A percentile compares a stretch with the other conserved stretches of the same genome.
phyloP scores from a whole-genome alignment of 371 early-diverging fungal species.

The Mortierella sp. region DNA sequence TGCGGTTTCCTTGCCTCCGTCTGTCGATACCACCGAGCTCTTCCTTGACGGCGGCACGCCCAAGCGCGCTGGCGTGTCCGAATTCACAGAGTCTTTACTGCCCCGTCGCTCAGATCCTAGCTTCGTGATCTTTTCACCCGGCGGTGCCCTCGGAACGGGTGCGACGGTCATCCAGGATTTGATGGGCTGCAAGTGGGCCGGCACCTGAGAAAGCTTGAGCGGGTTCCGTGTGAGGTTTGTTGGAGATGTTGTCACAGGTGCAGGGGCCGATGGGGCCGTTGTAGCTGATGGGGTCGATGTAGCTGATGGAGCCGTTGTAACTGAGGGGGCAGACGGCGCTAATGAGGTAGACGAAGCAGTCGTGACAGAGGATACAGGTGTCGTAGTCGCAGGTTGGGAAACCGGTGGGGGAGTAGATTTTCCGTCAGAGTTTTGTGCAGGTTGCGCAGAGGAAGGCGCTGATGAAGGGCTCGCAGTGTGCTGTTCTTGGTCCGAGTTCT shows the following conservation, averaged over 20 bases:
- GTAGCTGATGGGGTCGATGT: not conserved
- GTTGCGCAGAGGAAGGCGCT: not conserved
- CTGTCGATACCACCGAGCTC: slow-evolving; percentile 25
- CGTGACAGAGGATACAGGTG: not conserved
- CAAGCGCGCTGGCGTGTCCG: slow-evolving; percentile 16
- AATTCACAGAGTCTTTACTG: slow-evolving; percentile 17
- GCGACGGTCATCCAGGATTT: slow-evolving; percentile 55
- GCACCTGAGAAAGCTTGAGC: slow-evolving; percentile 46
- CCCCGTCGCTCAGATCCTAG: slow-evolving; percentile 18
- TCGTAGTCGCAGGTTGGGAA: not conserved
- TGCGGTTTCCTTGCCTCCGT: slow-evolving; percentile 15
- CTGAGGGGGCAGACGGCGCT: not conserved
- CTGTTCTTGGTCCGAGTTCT: slow-evolving; percentile 23
- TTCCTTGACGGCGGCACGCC: slow-evolving; percentile 24
- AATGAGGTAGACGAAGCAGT: not conserved
- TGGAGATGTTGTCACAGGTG: slow-evolving; percentile 10
- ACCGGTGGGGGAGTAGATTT: slow-evolving; percentile 23
- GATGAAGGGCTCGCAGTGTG: slow-evolving; percentile 9
- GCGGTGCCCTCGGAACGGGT: slow-evolving; percentile 30
- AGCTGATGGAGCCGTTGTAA: not conserved
- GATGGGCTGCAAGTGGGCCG: slow-evolving; percentile 38
- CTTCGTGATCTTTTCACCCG: slow-evolving; percentile 21
- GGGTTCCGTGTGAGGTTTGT: slow-evolving; percentile 13
- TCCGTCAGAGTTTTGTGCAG: slow-evolving; percentile 6
- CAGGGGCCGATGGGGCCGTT: slow-evolving; percentile 5